Evolutionary conservation across 768 basidiomycete species (phyloP).

Genomic region (Pholiota microspora): DNA sequence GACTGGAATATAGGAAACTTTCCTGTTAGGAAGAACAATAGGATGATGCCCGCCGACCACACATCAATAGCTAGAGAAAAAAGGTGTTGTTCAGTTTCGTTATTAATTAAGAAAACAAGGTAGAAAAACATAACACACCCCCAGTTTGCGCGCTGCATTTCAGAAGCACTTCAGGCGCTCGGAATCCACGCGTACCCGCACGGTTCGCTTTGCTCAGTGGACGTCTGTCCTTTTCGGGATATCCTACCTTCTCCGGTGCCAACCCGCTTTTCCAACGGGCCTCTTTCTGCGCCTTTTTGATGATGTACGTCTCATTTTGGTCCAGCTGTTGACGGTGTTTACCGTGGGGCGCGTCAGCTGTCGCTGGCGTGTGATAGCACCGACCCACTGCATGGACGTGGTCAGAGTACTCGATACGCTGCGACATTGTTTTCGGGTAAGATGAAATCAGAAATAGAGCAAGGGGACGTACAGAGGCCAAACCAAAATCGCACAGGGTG

Average conservation of each 20-base stretch:
- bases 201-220: conserved; percentile 86
- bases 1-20: conserved; percentile 96
- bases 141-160: conserved; percentile 94
- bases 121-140: conserved; percentile 47
- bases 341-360: conserved; percentile 68
- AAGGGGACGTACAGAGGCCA: conserved; percentile 76
- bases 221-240: conserved; percentile 74
- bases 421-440: conserved; percentile 2
- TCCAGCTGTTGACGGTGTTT: conserved; percentile 38
- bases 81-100: too few species aligned
- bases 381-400: conserved; percentile 34
- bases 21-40: conserved; percentile 87
- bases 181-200: conserved; percentile 94
- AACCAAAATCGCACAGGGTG: conserved; percentile 90
- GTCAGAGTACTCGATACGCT: conserved; percentile 57
- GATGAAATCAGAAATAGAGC: neutral
- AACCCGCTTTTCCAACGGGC: conserved; percentile 51
- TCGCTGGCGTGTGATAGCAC: conserved; percentile 80
- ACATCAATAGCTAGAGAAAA: conserved; percentile 82
- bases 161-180: conserved; percentile 93
- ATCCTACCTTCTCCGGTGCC: conserved; percentile 73
- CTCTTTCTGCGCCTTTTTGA: conserved; percentile 60
- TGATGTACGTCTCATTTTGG: conserved; percentile 43
- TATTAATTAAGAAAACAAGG: neutral
- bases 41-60: conserved; percentile 92